Evolutionary conservation across 768 basidiomycete genomes (phyloP), one percentile per base, ranked within the genome.

Genomic region (Zangia roseola): DNA sequence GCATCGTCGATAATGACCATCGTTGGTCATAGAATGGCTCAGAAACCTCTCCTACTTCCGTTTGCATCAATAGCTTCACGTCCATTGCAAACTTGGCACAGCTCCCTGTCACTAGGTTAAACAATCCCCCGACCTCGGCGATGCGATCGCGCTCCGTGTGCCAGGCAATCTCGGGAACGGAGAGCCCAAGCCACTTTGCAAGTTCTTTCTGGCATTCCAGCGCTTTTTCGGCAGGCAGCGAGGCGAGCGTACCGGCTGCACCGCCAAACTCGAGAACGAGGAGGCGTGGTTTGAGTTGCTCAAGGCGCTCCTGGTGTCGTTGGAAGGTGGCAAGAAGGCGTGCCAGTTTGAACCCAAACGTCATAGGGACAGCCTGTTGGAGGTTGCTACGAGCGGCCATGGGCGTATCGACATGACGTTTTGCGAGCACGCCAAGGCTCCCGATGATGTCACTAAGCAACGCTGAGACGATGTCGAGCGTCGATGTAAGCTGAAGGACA

Each of bases 1-100:
- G 76, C 76, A 77, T 77, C 14, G 76, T 76, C 51, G 71, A 74
- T 50, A 74, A 77, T 8, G 73, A 76, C 0, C 74, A 75, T 17
- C 74, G 71, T 39, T 76, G 69, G 10, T 68, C 58, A 26, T 72
- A 62, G 42, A 69, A 77, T 2, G 75, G 74, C 50, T 77, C 75
- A 5, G 72, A 73, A 21, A 75, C 59, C 40, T 77, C 75, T 5
- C 55, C 73, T 2, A 77, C 70, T 55, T 77, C 76, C 0, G 74
- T 75, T 54, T 77, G 75, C 73, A 72, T 76, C 23, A 76, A 59
- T 20, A 77, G 62, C 50, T 77, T 76, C 21, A 74, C 61, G 49
- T 77, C 75, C 21, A 68, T 57, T 6, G 73, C 73, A 31, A 77
- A 72, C 55, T 77, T 77, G 41, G 73, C 67, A 39, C 76, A 77